These are phyloP conservation scores for Pichia sp. DNA, from an alignment of 1,139 yeast genomes.

Conservation along the genomic window DNA sequence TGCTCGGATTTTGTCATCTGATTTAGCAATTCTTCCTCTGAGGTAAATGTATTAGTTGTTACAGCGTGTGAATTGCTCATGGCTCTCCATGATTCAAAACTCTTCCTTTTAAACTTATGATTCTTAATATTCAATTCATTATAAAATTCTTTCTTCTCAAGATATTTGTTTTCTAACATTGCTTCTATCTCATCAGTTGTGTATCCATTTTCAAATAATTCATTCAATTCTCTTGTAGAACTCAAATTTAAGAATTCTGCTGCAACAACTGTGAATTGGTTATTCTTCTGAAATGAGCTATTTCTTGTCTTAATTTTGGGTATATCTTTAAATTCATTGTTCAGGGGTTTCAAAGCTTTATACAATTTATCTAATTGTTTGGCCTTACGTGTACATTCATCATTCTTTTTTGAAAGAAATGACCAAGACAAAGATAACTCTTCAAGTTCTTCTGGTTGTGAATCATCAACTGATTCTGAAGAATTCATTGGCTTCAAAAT, in stretches of 20 bases:
- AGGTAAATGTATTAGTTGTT: conserved; percentile 6
- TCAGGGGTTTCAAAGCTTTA: conserved; percentile 17
- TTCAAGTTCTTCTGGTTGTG: conserved; percentile 11
- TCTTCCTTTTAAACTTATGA: conserved; percentile 27
- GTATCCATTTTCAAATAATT: conserved; percentile 15
- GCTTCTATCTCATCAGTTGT: conserved; percentile 24
- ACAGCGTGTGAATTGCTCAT: conserved; percentile 7
- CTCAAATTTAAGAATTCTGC: conserved; percentile 27
- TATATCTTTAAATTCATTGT: conserved; percentile 15
- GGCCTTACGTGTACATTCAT: conserved; percentile 11
- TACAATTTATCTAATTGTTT: conserved; percentile 9
- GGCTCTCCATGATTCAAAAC: conserved; percentile 19
- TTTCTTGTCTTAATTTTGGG: conserved; percentile 18
- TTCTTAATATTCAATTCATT: conserved; percentile 20
- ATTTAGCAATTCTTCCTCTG: conserved; percentile 10
- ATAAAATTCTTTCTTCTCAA: conserved; percentile 22
- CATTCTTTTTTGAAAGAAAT: conserved; percentile 9
- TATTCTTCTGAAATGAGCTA: conserved; percentile 27
- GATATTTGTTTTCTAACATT: conserved; percentile 27
- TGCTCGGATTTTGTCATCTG: conserved; percentile 5
- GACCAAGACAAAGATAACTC: conserved; percentile 19
- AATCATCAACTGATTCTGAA: conserved; percentile 9
- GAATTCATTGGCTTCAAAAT: not conserved
- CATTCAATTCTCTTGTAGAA: conserved; percentile 22
- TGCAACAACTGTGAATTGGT: conserved; percentile 29